phyloP scores from a whole-genome alignment of 148 eudicot genomes.

The Cornus controversa region DNA sequence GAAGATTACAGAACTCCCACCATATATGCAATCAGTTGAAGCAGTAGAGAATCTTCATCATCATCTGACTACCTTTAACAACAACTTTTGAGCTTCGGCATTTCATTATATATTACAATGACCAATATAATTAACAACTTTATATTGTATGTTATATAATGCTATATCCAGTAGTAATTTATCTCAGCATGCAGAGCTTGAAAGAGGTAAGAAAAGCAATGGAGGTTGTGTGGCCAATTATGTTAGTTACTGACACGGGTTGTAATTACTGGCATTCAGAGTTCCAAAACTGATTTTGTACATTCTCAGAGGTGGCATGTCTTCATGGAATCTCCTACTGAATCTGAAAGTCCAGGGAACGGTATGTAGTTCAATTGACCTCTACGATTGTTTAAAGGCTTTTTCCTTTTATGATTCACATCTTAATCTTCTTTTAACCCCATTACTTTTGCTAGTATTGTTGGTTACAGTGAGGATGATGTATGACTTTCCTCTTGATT shows the following conservation, averaged over 20 bases:
- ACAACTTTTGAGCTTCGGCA: no score
- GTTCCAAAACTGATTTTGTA: slow-evolving; percentile 25
- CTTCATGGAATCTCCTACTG: slow-evolving; percentile 39
- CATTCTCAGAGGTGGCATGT: slow-evolving; percentile 58
- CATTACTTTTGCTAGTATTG: slow-evolving; percentile 30
- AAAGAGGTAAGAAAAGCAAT: slow-evolving; percentile 71
- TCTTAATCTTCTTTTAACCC: slow-evolving; percentile 1
- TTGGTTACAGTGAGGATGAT: slow-evolving; percentile 71
- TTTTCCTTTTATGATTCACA: background rate
- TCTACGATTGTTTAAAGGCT: background rate
- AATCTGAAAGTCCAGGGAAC: slow-evolving; percentile 16
- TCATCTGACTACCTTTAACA: background rate
- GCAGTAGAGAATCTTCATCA: background rate
- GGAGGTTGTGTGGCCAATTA: slow-evolving; percentile 57
- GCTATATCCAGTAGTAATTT: background rate
- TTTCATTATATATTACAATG: background rate
- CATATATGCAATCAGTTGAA: background rate
- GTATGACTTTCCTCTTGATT: slow-evolving; percentile 32
- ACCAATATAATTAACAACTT: background rate
- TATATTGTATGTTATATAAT: background rate
- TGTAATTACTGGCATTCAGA: slow-evolving; percentile 54
- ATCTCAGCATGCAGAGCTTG: slow-evolving; percentile 46
- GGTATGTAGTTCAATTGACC: slow-evolving; percentile 29
- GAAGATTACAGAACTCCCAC: background rate
- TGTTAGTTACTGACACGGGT: slow-evolving; percentile 63